Conservation (phyloP, 2,329 filamentous ascomycete genomes). For the Scytalidium lignicola region DNA sequence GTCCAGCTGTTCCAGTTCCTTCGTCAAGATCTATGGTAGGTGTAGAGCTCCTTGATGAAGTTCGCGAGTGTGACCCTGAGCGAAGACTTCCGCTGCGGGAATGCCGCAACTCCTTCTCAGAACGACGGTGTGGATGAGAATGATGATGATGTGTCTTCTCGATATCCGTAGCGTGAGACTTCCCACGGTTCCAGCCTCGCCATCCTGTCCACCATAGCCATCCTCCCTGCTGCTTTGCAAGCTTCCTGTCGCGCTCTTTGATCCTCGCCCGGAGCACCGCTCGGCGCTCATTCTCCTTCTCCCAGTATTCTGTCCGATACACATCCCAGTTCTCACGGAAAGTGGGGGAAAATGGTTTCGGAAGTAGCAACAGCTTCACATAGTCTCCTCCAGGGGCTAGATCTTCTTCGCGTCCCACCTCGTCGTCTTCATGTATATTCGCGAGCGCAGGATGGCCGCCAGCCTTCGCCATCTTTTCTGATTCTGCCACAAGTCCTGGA, state of each 20-base stretch:
- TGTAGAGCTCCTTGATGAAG: slow-evolving; percentile 30
- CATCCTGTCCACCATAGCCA: slow-evolving; percentile 87
- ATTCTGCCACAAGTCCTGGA: slow-evolving; percentile 51
- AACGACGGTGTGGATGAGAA: slow-evolving; percentile 17
- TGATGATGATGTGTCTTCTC: slow-evolving; percentile 24
- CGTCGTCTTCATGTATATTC: slow-evolving; percentile 48
- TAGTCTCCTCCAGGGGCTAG: slow-evolving; percentile 85
- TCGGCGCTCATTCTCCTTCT: slow-evolving; percentile 87
- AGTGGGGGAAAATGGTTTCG: slow-evolving; percentile 90
- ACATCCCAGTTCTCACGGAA: slow-evolving; percentile 97
- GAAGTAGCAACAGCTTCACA: slow-evolving; percentile 82
- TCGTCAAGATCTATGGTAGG: slow-evolving; percentile 26
- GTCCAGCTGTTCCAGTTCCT: slow-evolving; percentile 10
- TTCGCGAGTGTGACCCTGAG: slow-evolving; percentile 26
- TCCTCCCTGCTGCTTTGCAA: slow-evolving; percentile 62
- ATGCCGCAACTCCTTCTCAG: slow-evolving; percentile 24
- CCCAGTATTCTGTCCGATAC: slow-evolving; percentile 94
- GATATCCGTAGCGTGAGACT: slow-evolving; percentile 17
- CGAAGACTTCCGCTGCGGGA: slow-evolving; percentile 24
- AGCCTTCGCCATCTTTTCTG: slow-evolving; percentile 53
- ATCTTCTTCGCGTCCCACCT: slow-evolving; percentile 79
- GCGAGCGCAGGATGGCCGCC: slow-evolving; percentile 33
- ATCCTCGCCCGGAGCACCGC: slow-evolving; percentile 66
- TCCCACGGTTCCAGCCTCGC: slow-evolving; percentile 41
- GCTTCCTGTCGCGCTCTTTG: slow-evolving; percentile 59